Conservation (phyloP, 2,329 filamentous ascomycete genomes). For the Alternaria postmessia region DNA sequence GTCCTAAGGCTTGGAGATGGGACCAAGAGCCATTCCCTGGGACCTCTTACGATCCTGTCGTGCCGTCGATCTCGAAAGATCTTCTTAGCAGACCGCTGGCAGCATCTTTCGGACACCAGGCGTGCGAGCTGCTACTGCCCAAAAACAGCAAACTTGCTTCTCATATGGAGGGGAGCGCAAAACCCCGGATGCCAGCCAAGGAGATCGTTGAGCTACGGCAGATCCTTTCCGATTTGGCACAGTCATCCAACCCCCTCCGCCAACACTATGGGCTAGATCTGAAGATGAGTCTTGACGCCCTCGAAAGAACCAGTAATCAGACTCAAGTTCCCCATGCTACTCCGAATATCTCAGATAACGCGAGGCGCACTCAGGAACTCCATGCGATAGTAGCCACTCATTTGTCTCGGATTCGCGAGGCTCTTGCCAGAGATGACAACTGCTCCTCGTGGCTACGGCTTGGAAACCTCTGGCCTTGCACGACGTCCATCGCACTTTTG, state of each 20-base stretch:
- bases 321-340: too few relatives aligned
- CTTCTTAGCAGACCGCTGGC: conserved; percentile 19
- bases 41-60: conserved; percentile 17
- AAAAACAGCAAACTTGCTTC: too few relatives aligned
- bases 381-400: conserved; percentile 20
- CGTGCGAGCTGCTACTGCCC: not conserved
- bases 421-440: conserved; percentile 25
- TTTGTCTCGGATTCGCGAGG: conserved; percentile 18
- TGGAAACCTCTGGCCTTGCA: conserved; percentile 56
- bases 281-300: too few relatives aligned
- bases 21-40: conserved; percentile 23
- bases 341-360: too few relatives aligned
- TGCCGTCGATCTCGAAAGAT: conserved; percentile 19
- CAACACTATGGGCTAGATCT: conserved; percentile 50
- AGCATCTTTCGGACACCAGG: not conserved
- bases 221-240: conserved; percentile 44
- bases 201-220: conserved; percentile 30
- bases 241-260: conserved; percentile 45
- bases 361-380: conserved; percentile 5
- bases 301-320: too few relatives aligned
- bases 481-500: conserved; percentile 54
- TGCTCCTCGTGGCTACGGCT: conserved; percentile 49
- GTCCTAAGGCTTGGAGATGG: conserved; percentile 16
- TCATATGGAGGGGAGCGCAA: not conserved
- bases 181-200: conserved; percentile 4